phyloP scores from a whole-genome alignment of 441 rosid genomes.

The Euphorbia schlechtendalii region DNA sequence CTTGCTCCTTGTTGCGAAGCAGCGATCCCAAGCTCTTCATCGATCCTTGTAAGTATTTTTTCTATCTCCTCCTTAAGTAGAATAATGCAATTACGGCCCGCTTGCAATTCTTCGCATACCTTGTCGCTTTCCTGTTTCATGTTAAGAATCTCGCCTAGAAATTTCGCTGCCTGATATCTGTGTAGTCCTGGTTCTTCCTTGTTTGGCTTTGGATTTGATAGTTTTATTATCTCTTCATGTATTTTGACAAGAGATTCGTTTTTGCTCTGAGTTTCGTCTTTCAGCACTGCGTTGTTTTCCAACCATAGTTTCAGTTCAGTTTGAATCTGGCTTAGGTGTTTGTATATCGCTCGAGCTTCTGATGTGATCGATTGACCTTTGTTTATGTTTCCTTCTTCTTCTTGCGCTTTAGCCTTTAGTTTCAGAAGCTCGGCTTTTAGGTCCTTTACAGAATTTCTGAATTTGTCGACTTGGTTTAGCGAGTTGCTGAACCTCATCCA shows the following conservation, averaged over 20 bases:
- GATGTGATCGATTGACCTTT: constrained; percentile 23
- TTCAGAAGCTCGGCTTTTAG: constrained; percentile 49
- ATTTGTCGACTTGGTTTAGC: constrained; percentile 67
- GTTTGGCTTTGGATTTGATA: constrained; percentile 23
- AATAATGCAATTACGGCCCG: constrained; percentile 45
- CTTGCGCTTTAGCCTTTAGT: constrained; percentile 21
- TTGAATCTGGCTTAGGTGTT: constrained; percentile 66
- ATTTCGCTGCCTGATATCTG: constrained; percentile 66
- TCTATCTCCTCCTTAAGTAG: constrained; percentile 45
- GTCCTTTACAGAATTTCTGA: constrained; percentile 56
- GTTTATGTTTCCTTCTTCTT: constrained; percentile 22
- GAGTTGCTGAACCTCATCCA: constrained; percentile 91
- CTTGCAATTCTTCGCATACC: constrained; percentile 46
- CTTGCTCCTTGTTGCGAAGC: constrained; percentile 28
- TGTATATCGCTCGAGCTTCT: constrained; percentile 63
- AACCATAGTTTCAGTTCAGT: constrained; percentile 71
- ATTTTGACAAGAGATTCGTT: constrained; percentile 46
- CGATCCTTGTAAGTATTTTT: constrained; percentile 39
- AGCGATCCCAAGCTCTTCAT: constrained; percentile 44
- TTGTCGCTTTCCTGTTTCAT: constrained; percentile 86
- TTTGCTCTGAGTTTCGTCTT: constrained; percentile 62
- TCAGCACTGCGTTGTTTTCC: constrained; percentile 57
- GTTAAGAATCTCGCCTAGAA: constrained; percentile 79
- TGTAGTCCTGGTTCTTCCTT: constrained; percentile 36
- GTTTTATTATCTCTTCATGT: constrained; percentile 58